Percentiles rank a stretch among this genome's conserved stretches.
Evolutionary conservation across 2,329 filamentous ascomycete species (phyloP).

Genomic region (Colletotrichum theobromicola): DNA sequence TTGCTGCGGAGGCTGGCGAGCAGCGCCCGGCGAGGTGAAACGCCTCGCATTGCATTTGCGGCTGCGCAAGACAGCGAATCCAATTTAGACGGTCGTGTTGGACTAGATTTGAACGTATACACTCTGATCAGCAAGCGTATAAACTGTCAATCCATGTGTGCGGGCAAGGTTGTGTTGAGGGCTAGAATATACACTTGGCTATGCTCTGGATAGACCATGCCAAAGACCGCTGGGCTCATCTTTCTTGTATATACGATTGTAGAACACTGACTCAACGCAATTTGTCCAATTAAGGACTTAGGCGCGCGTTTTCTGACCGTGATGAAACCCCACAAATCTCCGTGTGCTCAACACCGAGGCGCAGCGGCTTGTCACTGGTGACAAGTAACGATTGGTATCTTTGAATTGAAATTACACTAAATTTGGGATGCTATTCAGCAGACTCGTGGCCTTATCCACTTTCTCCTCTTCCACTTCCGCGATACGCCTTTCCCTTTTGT

Average conservation of each 20-base stretch:
- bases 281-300: background rate
- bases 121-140: conserved; percentile 10
- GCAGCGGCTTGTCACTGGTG: background rate
- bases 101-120: conserved; percentile 3
- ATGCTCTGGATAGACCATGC: background rate
- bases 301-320: background rate
- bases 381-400: background rate
- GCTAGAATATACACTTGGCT: background rate
- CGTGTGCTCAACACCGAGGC: background rate
- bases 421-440: background rate
- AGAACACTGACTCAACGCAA: background rate
- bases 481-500: background rate
- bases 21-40: background rate
- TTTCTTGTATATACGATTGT: conserved; percentile 10
- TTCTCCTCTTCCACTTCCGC: background rate
- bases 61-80: background rate
- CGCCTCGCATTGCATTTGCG: background rate
- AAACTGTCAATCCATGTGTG: background rate
- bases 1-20: conserved; percentile 41
- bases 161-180: background rate
- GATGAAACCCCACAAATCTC: background rate
- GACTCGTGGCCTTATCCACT: background rate
- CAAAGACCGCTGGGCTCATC: background rate
- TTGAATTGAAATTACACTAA: background rate
- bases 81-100: background rate